Percentiles rank a stretch among this genome's conserved stretches.
Conservation (phyloP, 257 asterid genomes). For the Anisodus tanguticus region DNA sequence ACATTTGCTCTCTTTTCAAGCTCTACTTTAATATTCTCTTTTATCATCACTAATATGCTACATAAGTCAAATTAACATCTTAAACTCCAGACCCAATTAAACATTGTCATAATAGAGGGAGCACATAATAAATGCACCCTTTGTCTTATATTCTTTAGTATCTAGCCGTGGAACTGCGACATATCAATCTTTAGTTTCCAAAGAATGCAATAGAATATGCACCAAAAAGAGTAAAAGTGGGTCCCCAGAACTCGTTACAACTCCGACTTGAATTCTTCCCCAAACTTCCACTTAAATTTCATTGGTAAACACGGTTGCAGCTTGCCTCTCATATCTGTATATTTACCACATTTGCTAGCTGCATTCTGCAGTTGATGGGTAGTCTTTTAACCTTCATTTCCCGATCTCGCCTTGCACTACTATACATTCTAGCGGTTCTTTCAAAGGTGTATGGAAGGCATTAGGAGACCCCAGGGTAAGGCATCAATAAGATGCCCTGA, state of each 20-base stretch:
- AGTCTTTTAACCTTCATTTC: background rate
- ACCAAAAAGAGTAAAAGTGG: background rate
- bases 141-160: background rate
- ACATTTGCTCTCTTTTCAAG: background rate
- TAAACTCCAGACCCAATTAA: background rate
- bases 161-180: background rate
- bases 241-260: background rate
- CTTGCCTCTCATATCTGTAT: background rate
- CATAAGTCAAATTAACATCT: background rate
- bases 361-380: background rate
- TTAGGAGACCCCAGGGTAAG: constrained; percentile 7
- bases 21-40: background rate
- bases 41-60: background rate
- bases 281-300: background rate
- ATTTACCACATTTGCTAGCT: background rate
- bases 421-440: background rate
- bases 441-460: background rate
- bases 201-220: background rate
- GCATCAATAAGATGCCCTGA: background rate
- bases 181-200: background rate
- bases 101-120: background rate
- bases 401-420: background rate
- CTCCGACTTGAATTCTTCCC: background rate
- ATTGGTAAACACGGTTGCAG: background rate
- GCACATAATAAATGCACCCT: background rate